Conservation (phyloP, 163 green algal genomes). For the Scenedesmus sp. region DNA sequence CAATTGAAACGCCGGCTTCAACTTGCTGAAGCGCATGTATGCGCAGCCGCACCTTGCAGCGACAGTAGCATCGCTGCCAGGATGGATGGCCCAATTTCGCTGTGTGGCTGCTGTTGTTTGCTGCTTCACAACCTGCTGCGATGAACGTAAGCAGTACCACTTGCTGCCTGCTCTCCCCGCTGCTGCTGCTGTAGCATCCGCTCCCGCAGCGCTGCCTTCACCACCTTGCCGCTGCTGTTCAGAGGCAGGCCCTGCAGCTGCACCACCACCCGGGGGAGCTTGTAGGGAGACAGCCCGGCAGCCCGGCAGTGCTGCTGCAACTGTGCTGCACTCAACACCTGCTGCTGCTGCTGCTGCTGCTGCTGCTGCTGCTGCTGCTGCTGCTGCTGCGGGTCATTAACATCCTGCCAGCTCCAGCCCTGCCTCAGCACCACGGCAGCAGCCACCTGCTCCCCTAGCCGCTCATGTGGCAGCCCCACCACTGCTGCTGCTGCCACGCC, state of each 20-base stretch:
- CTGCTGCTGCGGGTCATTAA: background rate
- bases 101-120: too few species aligned
- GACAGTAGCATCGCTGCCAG: background rate
- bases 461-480: slow-evolving; percentile 77
- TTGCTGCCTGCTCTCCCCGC: background rate
- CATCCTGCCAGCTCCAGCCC: slow-evolving; percentile 55
- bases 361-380: slow-evolving; percentile 18
- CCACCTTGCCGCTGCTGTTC: slow-evolving; percentile 54
- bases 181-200: slow-evolving; percentile 5
- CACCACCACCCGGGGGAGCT: slow-evolving; percentile 61
- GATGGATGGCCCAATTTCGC: background rate
- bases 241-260: slow-evolving; percentile 53
- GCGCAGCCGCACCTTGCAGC: too few species aligned
- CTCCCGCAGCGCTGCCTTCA: slow-evolving; percentile 34
- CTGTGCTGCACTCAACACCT: slow-evolving; percentile 8
- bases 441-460: slow-evolving; percentile 79
- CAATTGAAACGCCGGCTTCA: too few species aligned
- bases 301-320: slow-evolving; percentile 58
- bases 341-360: slow-evolving; percentile 27
- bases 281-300: slow-evolving; percentile 61
- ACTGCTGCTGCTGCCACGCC: slow-evolving; percentile 78
- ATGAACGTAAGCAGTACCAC: background rate
- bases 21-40: too few species aligned
- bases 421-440: slow-evolving; percentile 66
- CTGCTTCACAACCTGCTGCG: background rate